A percentile compares a stretch with the other conserved stretches of the same genome.
These are phyloP conservation scores for Suillus occidentalis DNA, from an alignment of 768 basidiomycete genomes.

Conservation along the genomic window DNA sequence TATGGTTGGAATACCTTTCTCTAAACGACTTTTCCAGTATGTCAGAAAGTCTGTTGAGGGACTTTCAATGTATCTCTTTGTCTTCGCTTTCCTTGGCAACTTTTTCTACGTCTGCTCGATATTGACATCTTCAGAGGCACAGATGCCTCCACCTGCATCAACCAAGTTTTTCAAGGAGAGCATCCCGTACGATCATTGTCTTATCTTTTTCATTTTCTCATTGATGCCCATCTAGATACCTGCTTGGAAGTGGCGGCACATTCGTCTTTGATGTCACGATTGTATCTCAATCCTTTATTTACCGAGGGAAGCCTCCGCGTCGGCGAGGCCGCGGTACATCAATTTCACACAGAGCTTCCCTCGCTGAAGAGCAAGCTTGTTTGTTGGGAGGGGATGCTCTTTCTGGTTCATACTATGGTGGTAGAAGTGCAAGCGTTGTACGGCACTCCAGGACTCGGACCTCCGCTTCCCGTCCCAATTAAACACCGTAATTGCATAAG, in stretches of 20 bases:
- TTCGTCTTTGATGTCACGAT: slow-evolving; percentile 93
- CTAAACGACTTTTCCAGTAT: slow-evolving; percentile 47
- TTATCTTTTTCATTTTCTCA: slow-evolving; percentile 1
- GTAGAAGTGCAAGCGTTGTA: slow-evolving; percentile 24
- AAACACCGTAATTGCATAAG: neutral
- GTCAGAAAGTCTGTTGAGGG: slow-evolving; percentile 92
- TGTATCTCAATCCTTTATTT: slow-evolving; percentile 80
- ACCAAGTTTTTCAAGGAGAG: slow-evolving; percentile 74
- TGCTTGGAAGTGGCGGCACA: slow-evolving; percentile 91
- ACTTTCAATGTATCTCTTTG: slow-evolving; percentile 89
- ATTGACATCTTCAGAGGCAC: slow-evolving; percentile 68
- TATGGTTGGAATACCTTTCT: slow-evolving; percentile 4
- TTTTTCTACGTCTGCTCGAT: slow-evolving; percentile 90
- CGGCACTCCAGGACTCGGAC: slow-evolving; percentile 40
- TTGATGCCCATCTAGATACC: slow-evolving; percentile 52
- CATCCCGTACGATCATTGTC: slow-evolving; percentile 64
- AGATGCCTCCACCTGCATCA: slow-evolving; percentile 57
- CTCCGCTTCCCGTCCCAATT: slow-evolving; percentile 20
- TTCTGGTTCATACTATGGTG: slow-evolving; percentile 30
- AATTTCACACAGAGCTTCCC: slow-evolving; percentile 24
- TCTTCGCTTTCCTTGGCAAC: slow-evolving; percentile 94
- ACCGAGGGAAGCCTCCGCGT: slow-evolving; percentile 52
- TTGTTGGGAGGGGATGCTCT: slow-evolving; percentile 44
- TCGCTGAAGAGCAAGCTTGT: slow-evolving; percentile 50
- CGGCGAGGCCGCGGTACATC: slow-evolving; percentile 29